Base-by-base conservation (phyloP, 306 rosid genomes). In the Herpetospermum pedunculosum region DNA sequence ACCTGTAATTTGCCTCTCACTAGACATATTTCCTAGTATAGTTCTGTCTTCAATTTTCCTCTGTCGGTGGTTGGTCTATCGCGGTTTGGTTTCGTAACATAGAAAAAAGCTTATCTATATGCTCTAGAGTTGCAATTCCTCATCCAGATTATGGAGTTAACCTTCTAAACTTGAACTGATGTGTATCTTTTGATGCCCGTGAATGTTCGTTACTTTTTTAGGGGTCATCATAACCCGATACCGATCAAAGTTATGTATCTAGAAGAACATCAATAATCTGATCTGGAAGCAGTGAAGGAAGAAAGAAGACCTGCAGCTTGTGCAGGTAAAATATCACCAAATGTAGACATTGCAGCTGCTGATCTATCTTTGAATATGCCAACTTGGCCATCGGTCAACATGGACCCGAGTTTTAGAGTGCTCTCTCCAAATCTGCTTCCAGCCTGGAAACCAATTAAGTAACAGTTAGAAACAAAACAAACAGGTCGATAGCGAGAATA, bases 281-380 rank as follows among this genome's bases (percentile, higher is more conserved):
- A 91, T 83, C 93, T 88, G 74, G 99, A 92, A 53, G 99, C 90
- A 71, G 96, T 88, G 77, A 94, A 88, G 64, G 99, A 94, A 25
- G 97, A 91, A 59, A 94, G 95, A 77, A 94, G 97, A 84, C 97
- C 98, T 52, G 98, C 98, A 78, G 98, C 98, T 41, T 89, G 98
- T 77, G 95, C 91, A 60, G 99, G 97, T 74, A 94, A 73, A 80
- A 94, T 91, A 77, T 94, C 99, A 49, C 99, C 97, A 83, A 94
- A 91, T 32, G 97, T 85, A 1, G 98, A 94, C 95, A 94, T 91
- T 35, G 98, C 94, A 0, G 90, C 88, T 2, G 92, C 90, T 70
- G 97, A 89, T 89, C 94, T 86, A 77, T 94, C 98, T 86, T 94
- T 94, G 69, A 94, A 91, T 77, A 94, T 89, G 80, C 98, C 98